These are phyloP conservation scores for Pulveroboletus sp. DNA, from an alignment of 768 basidiomycete species.

Conservation along the genomic window DNA sequence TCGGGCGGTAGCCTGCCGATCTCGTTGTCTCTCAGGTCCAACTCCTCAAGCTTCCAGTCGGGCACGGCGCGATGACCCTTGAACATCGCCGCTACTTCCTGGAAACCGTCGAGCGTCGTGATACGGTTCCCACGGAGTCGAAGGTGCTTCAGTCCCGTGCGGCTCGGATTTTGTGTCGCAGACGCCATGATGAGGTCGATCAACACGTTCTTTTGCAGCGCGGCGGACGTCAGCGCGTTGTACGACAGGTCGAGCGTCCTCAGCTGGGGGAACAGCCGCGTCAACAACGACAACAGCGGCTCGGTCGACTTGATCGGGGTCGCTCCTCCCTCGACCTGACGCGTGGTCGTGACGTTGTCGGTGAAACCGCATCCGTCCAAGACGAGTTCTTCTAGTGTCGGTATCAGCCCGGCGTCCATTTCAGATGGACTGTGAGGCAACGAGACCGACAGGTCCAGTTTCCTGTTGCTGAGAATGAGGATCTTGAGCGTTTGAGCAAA, in stretches of 20 bases:
- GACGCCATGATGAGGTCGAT: conserved; percentile 49
- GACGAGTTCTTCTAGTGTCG: conserved; percentile 66
- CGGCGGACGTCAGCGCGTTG: conserved; percentile 57
- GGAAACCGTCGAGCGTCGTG: conserved; percentile 57
- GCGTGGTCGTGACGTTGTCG: conserved; percentile 52
- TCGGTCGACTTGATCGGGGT: conserved; percentile 46
- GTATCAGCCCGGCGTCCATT: conserved; percentile 45
- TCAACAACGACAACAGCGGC: conserved; percentile 53
- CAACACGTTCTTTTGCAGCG: conserved; percentile 47
- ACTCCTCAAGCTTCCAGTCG: conserved; percentile 75
- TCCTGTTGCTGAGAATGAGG: conserved; percentile 60
- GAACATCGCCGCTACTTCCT: conserved; percentile 57
- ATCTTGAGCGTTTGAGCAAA: conserved; percentile 56
- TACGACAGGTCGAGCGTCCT: conserved; percentile 71
- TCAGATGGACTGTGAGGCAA: conserved; percentile 41
- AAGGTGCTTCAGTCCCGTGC: conserved; percentile 61
- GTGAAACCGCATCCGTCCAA: conserved; percentile 70
- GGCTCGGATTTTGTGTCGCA: conserved; percentile 21
- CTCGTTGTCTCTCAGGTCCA: conserved; percentile 81
- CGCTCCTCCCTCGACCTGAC: conserved; percentile 29
- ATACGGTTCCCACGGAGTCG: conserved; percentile 67
- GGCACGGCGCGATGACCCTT: conserved; percentile 58
- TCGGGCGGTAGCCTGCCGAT: conserved; percentile 65
- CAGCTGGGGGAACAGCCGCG: conserved; percentile 66
- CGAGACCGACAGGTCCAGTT: conserved; percentile 60